Evolutionary conservation across 2,329 filamentous ascomycete genomes (phyloP).

Genomic region (Zymoseptoria brevis): DNA sequence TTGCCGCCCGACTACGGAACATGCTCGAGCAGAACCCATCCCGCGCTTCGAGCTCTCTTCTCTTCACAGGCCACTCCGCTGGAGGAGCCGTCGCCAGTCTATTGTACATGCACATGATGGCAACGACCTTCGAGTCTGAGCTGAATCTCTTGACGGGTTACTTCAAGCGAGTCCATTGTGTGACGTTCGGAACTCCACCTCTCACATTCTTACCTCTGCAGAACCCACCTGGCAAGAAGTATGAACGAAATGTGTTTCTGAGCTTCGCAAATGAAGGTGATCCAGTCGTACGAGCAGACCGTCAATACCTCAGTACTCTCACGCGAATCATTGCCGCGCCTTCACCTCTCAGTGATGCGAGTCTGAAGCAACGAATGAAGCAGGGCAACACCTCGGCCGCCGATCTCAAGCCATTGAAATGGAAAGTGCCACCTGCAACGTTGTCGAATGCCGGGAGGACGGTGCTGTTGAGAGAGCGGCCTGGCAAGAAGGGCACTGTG

Average conservation of each 20-base stretch:
- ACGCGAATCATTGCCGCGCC: constrained; percentile 58
- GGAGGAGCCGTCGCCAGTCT: constrained; percentile 76
- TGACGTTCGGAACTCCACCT: constrained; percentile 79
- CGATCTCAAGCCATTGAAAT: constrained; percentile 32
- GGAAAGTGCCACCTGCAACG: constrained; percentile 58
- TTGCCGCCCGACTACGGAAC: constrained; percentile 61
- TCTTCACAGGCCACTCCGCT: constrained; percentile 81
- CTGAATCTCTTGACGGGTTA: constrained; percentile 59
- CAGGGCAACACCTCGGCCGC: background rate
- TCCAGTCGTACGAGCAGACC: constrained; percentile 68
- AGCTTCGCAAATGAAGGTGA: constrained; percentile 82
- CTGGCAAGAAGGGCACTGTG: constrained; percentile 43
- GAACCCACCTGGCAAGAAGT: constrained; percentile 42
- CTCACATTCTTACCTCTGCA: constrained; percentile 62
- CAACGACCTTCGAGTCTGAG: constrained; percentile 55
- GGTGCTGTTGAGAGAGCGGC: constrained; percentile 51
- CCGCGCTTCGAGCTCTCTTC: constrained; percentile 58
- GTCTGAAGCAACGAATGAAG: constrained; percentile 4
- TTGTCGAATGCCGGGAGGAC: constrained; percentile 64
- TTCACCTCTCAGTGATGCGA: constrained; percentile 5
- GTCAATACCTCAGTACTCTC: constrained; percentile 63
- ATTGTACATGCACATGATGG: constrained; percentile 74
- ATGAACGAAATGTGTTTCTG: constrained; percentile 64
- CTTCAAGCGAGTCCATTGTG: constrained; percentile 74
- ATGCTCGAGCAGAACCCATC: constrained; percentile 64